These are phyloP conservation scores for Fusarium nanum DNA, from an alignment of 2,329 filamentous ascomycete genomes.

Conservation along the genomic window DNA sequence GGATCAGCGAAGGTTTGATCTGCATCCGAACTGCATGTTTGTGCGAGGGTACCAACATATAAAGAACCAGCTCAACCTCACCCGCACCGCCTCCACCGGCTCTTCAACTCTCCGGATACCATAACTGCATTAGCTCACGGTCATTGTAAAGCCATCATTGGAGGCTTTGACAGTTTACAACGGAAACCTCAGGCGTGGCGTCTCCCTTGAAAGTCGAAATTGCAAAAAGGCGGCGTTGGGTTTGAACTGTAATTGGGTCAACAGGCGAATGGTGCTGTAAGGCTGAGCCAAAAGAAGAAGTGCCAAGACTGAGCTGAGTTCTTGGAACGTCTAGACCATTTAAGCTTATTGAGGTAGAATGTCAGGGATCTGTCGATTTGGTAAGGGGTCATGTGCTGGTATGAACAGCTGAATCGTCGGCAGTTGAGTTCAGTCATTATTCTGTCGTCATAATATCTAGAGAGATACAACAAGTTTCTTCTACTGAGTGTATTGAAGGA, in stretches of 20 bases:
- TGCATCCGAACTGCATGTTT: not conserved
- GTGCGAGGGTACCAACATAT: slow-evolving; percentile 16
- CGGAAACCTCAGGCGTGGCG: slow-evolving; percentile 17
- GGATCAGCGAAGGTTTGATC: not conserved
- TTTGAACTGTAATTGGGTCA: slow-evolving; percentile 19
- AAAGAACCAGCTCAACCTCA: not conserved
- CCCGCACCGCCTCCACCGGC: not conserved
- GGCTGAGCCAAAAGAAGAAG: slow-evolving; percentile 22
- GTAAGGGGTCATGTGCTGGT: slow-evolving; percentile 4
- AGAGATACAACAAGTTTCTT: fast-evolving
- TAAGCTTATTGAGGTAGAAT: slow-evolving; percentile 22
- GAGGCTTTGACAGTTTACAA: not conserved
- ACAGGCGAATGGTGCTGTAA: slow-evolving; percentile 11
- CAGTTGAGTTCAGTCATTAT: not conserved
- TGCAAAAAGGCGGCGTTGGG: slow-evolving; percentile 9
- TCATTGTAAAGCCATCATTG: slow-evolving; percentile 13
- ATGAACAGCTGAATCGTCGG: not conserved
- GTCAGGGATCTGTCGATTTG: not conserved
- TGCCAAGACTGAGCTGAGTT: slow-evolving; percentile 29
- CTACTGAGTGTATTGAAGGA: not conserved
- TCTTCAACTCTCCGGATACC: slow-evolving; percentile 18
- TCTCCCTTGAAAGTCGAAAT: slow-evolving; percentile 2
- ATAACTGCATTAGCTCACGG: not conserved
- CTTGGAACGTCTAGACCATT: slow-evolving; percentile 25
- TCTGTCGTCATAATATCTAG: no score